Conservation (phyloP, 352 stramenopile species). For the Detonula confervacea region DNA sequence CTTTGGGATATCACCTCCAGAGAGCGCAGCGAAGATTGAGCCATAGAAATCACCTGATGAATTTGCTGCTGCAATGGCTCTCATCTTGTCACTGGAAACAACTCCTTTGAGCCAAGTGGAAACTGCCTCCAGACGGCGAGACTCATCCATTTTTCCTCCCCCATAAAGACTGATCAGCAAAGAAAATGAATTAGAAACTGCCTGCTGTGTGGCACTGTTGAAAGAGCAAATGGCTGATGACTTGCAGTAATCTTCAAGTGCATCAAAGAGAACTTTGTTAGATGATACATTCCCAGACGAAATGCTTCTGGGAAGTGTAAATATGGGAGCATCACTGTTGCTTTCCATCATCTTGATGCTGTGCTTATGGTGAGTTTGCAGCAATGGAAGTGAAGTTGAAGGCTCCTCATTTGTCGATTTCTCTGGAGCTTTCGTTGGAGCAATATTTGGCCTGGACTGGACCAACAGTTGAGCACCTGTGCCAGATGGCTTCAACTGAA, state of each 20-base stretch:
- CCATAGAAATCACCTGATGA: conserved; percentile 49
- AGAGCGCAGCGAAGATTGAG: conserved; percentile 74
- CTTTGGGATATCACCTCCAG: conserved; percentile 57
- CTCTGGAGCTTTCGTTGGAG: not conserved
- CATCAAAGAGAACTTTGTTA: conserved; percentile 20
- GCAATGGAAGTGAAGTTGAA: conserved; percentile 29
- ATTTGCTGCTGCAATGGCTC: conserved; percentile 38
- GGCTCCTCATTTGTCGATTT: conserved; percentile 1
- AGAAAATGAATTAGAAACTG: conserved; percentile 54
- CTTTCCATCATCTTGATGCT: conserved; percentile 34
- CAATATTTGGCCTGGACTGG: conserved; percentile 46
- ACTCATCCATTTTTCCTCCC: conserved; percentile 26
- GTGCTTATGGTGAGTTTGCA: conserved; percentile 70
- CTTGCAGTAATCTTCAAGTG: conserved; percentile 52
- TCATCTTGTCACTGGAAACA: conserved; percentile 35
- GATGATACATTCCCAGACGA: not conserved
- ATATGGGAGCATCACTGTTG: conserved; percentile 50
- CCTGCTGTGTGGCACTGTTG: conserved; percentile 23
- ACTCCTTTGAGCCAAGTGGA: conserved; percentile 57
- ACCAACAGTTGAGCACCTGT: conserved; percentile 33
- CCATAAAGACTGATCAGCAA: conserved; percentile 51
- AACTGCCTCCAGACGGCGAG: conserved; percentile 41
- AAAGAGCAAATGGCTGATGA: conserved; percentile 23
- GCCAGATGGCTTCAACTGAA: conserved; percentile 46
- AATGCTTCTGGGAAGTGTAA: conserved; percentile 48